Evolutionary conservation across 768 basidiomycete species (phyloP), one percentile per base, ranked within the genome.

Genomic region (Suillus ampliporus): DNA sequence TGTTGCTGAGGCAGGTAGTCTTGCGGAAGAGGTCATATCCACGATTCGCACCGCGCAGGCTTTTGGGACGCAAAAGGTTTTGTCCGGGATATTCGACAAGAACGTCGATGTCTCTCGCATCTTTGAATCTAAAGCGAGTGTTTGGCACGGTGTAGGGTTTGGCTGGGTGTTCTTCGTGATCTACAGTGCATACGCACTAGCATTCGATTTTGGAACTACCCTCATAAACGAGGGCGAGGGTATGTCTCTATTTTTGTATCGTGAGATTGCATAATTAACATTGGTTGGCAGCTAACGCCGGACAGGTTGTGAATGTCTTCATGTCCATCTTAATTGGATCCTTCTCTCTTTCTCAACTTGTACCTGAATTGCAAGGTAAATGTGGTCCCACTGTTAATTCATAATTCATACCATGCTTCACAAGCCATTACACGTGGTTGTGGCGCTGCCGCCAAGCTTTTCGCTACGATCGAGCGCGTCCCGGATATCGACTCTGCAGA

Each of bases 11-110:
- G 83, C 83, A 4, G 77, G 79, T 21, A 82, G 80, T 15, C 84
- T 86, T 26, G 86, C 86, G 3, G 86, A 88, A 67, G 86, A 87
- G 70, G 84, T 84, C 66, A 82, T 88, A 67, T 81, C 82, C 2
- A 80, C 80, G 35, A 79, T 88, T 64, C 79, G 86, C 19, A 85
- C 83, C 2, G 80, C 83, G 4, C 82, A 87, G 43, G 86, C 86
- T 1, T 88, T 88, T 67, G 84, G 83, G 26, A 83, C 80, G 1
- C 80, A 83, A 70, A 62, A 65, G 17, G 72, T 76, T 41, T 75
- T 88, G n/a, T 68, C 78, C 7, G 67, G 66, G 5, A 64, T 82
- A 31, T 88, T 86, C 69, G 79, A 85, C 65, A 67, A 64, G 3
- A 71, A 75, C 46, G 78, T 86, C 59, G 67, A 72, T 28, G 68